Percentiles rank a stretch among this genome's conserved stretches.
These are phyloP conservation scores for Triticum monococcum DNA, from an alignment of 176 grass and related monocot species.

Conservation along the genomic window DNA sequence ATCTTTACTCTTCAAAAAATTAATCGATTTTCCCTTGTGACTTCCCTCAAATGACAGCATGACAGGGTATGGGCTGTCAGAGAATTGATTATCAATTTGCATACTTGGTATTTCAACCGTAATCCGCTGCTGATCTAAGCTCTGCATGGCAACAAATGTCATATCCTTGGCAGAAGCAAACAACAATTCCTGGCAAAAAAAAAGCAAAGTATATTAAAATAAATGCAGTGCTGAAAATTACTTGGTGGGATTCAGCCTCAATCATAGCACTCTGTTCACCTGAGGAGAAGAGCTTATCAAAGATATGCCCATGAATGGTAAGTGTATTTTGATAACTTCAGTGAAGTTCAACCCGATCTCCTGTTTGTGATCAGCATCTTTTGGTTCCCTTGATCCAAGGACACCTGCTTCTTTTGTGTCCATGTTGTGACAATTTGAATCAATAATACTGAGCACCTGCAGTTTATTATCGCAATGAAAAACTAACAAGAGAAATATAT, in stretches of 20 bases:
- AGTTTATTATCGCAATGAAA: constrained; percentile 43
- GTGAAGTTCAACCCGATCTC: constrained; percentile 60
- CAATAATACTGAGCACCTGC: constrained; percentile 87
- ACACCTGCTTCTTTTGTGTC: constrained; percentile 69
- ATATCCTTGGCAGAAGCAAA: constrained; percentile 87
- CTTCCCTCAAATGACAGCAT: constrained; percentile 81
- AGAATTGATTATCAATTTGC: constrained; percentile 97
- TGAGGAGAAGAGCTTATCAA: constrained; percentile 91
- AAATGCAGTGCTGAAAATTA: constrained; percentile 11
- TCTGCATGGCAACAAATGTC: constrained; percentile 78
- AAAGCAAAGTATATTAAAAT: constrained; percentile 23
- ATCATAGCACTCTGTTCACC: constrained; percentile 42
- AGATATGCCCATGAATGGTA: constrained; percentile 86
- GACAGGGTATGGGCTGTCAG: constrained; percentile 83
- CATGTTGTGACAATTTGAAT: constrained; percentile 78
- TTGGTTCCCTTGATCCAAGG: constrained; percentile 69
- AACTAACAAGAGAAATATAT: constrained; percentile 20
- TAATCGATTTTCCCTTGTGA: constrained; percentile 57
- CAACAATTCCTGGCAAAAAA: constrained; percentile 76
- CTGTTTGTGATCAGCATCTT: constrained; percentile 70
- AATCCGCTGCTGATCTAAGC: constrained; percentile 78
- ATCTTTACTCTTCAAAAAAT: constrained; percentile 73
- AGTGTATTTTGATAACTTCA: constrained; percentile 71
- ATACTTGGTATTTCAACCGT: constrained; percentile 69
- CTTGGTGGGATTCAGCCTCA: background rate